Evolutionary conservation across 2,329 filamentous ascomycete species (phyloP).

Genomic region (Sporothrix variecibatus): DNA sequence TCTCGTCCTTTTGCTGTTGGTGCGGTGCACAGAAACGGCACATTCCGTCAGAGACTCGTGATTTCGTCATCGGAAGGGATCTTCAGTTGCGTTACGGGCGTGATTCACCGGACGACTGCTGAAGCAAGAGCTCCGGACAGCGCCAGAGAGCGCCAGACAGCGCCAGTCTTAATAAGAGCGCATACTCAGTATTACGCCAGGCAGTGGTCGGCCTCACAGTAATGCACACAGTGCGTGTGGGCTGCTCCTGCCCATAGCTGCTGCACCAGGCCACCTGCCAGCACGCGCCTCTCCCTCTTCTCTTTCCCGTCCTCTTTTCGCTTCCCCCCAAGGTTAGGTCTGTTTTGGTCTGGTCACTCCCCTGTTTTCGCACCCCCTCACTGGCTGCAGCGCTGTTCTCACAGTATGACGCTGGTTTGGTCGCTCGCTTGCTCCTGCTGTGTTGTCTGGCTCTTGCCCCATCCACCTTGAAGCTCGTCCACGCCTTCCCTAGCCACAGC

Average conservation of each 20-base stretch:
- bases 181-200: no score
- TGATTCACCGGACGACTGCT: not conserved
- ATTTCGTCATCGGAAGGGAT: slow-evolving; percentile 17
- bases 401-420: not conserved
- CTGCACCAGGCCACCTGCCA: not conserved
- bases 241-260: not conserved
- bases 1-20: not conserved
- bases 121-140: not conserved
- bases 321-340: not conserved
- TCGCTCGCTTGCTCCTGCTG: not conserved
- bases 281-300: not conserved
- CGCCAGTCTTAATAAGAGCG: not conserved
- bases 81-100: not conserved
- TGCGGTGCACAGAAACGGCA: not conserved
- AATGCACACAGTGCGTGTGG: slow-evolving; percentile 7
- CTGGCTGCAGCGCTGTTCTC: not conserved
- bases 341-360: slow-evolving; percentile 6
- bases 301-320: not conserved
- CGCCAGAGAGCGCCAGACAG: not conserved
- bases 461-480: not conserved
- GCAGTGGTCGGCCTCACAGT: slow-evolving; percentile 4
- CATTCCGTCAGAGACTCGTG: not conserved
- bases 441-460: not conserved
- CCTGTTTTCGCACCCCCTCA: not conserved
- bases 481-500: slow-evolving; percentile 1